Percentiles rank a stretch among this genome's conserved stretches.
Evolutionary conservation across 495 filamentous ascomycete genomes (phyloP).

Genomic region (Trichoderma virens): DNA sequence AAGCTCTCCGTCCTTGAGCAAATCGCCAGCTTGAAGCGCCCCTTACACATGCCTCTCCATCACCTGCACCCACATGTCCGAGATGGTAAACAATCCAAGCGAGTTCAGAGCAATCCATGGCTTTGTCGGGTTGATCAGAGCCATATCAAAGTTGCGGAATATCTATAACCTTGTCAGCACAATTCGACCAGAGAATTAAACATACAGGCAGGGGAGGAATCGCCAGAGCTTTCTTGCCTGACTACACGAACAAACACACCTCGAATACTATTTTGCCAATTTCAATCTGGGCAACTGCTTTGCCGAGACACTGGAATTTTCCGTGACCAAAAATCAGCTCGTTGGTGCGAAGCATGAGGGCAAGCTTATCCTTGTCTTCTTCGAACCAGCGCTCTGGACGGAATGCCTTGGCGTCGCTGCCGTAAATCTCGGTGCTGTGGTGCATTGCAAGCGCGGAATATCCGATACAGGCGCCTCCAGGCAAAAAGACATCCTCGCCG

Average conservation of each 20-base stretch:
- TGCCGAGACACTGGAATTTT: conserved; percentile 27
- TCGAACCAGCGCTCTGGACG: conserved; percentile 47
- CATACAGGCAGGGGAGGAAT: neutral
- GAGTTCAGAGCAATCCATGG: conserved; percentile 13
- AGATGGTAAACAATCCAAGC: conserved; percentile 2
- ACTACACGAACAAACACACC: conserved; percentile 20
- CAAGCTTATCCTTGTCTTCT: conserved; percentile 17
- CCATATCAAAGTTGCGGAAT: conserved; percentile 40
- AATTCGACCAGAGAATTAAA: neutral
- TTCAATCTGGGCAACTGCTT: conserved; percentile 28
- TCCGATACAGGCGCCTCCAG: conserved; percentile 49
- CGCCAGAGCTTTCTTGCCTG: neutral
- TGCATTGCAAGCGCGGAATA: conserved; percentile 19
- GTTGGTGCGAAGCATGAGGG: conserved; percentile 22
- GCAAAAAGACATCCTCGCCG: conserved; percentile 34
- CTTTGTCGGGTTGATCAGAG: conserved; percentile 31
- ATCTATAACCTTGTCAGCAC: conserved; percentile 24
- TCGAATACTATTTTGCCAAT: conserved; percentile 45
- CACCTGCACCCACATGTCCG: conserved; percentile 10
- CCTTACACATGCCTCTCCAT: no score
- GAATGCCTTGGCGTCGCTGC: conserved; percentile 35
- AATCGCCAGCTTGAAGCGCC: neutral
- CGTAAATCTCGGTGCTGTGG: conserved; percentile 31
- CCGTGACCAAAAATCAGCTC: conserved; percentile 23
- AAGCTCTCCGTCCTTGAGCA: no score